Conservation (phyloP, 345 rosid genomes). For the Citrus hindsii region DNA sequence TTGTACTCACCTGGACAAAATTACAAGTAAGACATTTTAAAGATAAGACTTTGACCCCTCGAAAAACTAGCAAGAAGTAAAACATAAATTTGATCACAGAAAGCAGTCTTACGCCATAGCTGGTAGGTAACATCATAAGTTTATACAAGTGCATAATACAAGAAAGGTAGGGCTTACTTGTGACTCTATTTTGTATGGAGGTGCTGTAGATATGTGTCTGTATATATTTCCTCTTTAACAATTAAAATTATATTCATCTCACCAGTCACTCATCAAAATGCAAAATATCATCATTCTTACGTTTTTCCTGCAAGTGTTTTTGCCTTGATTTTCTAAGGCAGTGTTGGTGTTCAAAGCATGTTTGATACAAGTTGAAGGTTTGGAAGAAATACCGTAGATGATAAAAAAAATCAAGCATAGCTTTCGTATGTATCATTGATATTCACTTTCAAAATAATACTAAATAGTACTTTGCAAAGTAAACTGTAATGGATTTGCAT, state of each 20-base stretch:
- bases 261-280: neutral
- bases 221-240: neutral
- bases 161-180: too few species aligned
- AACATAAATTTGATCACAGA: neutral
- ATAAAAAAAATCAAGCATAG: too few species aligned
- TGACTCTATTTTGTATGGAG: too few species aligned
- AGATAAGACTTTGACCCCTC: neutral
- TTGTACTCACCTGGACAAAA: conserved; percentile 65
- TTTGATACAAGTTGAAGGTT: neutral
- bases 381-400: neutral
- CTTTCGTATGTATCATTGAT: too few species aligned
- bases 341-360: neutral
- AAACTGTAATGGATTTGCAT: conserved; percentile 1
- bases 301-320: neutral
- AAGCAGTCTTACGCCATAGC: neutral
- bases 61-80: neutral
- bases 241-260: neutral
- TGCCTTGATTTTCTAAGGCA: neutral
- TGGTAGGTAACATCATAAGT: neutral
- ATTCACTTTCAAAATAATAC: neutral
- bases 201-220: neutral
- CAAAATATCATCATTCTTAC: neutral
- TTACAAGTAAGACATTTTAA: neutral
- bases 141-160: neutral
- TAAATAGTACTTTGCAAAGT: neutral